A percentile compares a stretch with the other conserved stretches of the same genome.
Conservation (phyloP, 2,329 filamentous ascomycete genomes). For the Alternaria infectoria region DNA sequence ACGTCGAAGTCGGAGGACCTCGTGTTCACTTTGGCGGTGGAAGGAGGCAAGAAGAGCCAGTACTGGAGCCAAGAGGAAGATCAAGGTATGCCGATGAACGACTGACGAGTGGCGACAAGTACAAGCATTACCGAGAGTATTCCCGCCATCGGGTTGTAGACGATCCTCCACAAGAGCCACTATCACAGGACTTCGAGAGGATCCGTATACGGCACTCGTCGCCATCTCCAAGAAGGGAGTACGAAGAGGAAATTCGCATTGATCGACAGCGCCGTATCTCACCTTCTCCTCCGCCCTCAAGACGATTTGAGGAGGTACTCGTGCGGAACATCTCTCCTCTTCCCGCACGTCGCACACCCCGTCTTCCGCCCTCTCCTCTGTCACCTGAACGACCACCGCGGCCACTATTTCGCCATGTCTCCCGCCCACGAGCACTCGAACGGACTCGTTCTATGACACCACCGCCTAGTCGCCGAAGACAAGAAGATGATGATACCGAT, state of each 20-base stretch:
- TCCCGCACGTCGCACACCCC: slow-evolving; percentile 4
- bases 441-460: slow-evolving; percentile 14
- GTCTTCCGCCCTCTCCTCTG: slow-evolving; percentile 5
- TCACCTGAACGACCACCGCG: slow-evolving; percentile 7
- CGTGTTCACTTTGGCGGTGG: slow-evolving; percentile 39
- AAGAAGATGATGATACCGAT: slow-evolving; percentile 28
- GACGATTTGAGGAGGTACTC: slow-evolving; percentile 17
- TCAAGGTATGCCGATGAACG: slow-evolving; percentile 11
- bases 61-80: not conserved
- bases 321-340: slow-evolving; percentile 20
- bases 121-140: slow-evolving; percentile 19
- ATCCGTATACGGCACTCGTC: slow-evolving; percentile 24
- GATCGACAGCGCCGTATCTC: slow-evolving; percentile 25
- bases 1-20: slow-evolving; percentile 38
- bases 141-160: slow-evolving; percentile 20
- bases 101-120: slow-evolving; percentile 7
- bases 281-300: slow-evolving; percentile 10
- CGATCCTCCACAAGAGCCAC: slow-evolving; percentile 15
- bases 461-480: slow-evolving; percentile 7
- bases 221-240: slow-evolving; percentile 12
- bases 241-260: slow-evolving; percentile 27
- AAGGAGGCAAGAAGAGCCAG: slow-evolving; percentile 1
- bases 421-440: slow-evolving; percentile 7
- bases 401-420: slow-evolving; percentile 22
- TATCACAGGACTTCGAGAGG: slow-evolving; percentile 22